Evolutionary conservation across 768 basidiomycete genomes (phyloP), one percentile per base, ranked within the genome.

Genomic region (Boletus speciosus): DNA sequence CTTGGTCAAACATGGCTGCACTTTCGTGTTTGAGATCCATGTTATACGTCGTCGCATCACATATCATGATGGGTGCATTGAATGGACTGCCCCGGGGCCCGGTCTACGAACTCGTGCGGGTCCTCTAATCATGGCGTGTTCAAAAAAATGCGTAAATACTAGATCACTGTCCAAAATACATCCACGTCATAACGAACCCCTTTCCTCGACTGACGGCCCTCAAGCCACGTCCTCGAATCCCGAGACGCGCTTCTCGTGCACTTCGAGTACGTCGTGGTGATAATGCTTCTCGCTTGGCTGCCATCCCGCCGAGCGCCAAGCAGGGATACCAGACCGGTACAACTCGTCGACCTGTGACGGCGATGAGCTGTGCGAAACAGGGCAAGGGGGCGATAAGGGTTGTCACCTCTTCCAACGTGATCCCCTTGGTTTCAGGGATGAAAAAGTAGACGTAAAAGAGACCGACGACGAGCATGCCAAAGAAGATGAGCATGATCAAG

Each of bases 381-480:
- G 35, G 39, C 16, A 12, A 31, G 2, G 29, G 6, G 27, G 19
- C 8, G 8, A 32, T 32, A 29, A 10, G 25, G 41, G 4, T 34
- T 15, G 4, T 52, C 38, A 45, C 50, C 50, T 88, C 85, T 73
- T 90, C 88, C 57, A 89, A 68, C 50, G 82, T 81, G 21, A 91
- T 78, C 11, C 88, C 88, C 67, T 82, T 90, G 23, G 86, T 91
- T 75, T 93, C 91, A 21, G 90, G 90, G 44, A 93, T 81, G 66
- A 84, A 81, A 50, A 90, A 70, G 68, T 84, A 88, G 25, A 89
- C 88, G 65, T 88, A 93, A 54, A 81, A 67, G 63, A 78, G 84
- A 36, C 85, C 88, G 61, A 86, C 81, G 23, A 82, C 57, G 9
- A 88, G 76, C 81, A 86, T 82, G 49, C 86, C 84, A 65, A 81